Evolutionary conservation across 164 flowering plant genomes (phyloP).

Genomic region (Cinnamomum micranthum): DNA sequence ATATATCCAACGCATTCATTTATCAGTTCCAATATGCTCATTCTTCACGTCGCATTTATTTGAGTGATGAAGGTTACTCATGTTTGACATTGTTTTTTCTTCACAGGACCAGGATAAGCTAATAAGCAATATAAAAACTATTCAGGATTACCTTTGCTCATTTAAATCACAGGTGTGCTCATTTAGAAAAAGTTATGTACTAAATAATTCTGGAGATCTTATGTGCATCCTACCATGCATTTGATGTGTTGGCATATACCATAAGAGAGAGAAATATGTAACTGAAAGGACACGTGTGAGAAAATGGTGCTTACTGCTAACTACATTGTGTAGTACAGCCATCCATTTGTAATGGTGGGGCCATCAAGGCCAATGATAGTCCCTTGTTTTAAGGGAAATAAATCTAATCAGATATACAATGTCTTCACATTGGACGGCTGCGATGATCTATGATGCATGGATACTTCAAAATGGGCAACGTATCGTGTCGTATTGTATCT

Average conservation of each 20-base stretch:
- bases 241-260: background rate
- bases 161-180: constrained; percentile 76
- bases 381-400: too few relatives aligned
- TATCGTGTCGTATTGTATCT: too few relatives aligned
- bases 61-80: background rate
- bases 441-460: too few relatives aligned
- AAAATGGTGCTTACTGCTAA: background rate
- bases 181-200: background rate
- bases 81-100: constrained; percentile 5
- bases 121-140: constrained; percentile 69
- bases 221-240: background rate
- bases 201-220: background rate
- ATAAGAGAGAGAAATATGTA: background rate
- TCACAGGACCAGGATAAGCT: constrained; percentile 73
- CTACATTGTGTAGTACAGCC: background rate
- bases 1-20: background rate
- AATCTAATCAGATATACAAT: too few relatives aligned
- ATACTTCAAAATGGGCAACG: too few relatives aligned
- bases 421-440: too few relatives aligned
- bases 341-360: background rate
- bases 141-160: constrained; percentile 93
- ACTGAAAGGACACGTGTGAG: too few relatives aligned
- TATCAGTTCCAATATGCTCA: background rate
- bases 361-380: too few relatives aligned
- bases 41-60: background rate